These are phyloP conservation scores for Phytophthora sojae DNA, from an alignment of 352 stramenopile species.

Conservation along the genomic window DNA sequence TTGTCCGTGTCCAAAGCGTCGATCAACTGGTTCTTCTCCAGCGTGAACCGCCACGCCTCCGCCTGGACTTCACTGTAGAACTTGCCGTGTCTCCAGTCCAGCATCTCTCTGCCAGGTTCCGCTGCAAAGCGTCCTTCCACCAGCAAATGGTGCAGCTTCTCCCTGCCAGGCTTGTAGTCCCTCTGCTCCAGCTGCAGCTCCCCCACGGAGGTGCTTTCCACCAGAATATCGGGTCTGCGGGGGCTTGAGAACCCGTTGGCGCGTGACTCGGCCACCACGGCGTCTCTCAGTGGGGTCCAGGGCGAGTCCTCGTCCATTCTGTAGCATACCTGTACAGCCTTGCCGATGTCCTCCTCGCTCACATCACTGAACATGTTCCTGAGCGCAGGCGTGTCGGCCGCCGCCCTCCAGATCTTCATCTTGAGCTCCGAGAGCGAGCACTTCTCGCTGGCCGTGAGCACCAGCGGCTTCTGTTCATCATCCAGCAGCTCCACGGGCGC, in stretches of 20 bases:
- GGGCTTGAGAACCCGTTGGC: conserved; percentile 27
- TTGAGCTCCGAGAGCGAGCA: conserved; percentile 54
- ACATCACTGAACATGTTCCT: conserved; percentile 52
- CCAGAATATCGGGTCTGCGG: conserved; percentile 13
- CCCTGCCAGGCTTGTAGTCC: conserved; percentile 63
- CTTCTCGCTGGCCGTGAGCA: conserved; percentile 50
- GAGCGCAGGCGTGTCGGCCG: conserved; percentile 35
- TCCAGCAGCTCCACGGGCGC: conserved; percentile 40
- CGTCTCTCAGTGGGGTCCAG: conserved; percentile 54
- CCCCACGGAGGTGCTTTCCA: conserved; percentile 40
- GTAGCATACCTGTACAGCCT: conserved; percentile 62
- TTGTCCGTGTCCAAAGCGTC: conserved; percentile 80
- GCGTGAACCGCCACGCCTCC: conserved; percentile 66
- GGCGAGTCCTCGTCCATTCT: conserved; percentile 41
- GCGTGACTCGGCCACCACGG: conserved; percentile 24
- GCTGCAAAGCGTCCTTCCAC: conserved; percentile 55
- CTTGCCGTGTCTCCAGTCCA: conserved; percentile 58
- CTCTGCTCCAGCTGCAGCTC: conserved; percentile 64
- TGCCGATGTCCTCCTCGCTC: conserved; percentile 31
- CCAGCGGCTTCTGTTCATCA: conserved; percentile 45
- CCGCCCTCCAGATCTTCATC: conserved; percentile 47
- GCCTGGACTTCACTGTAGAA: conserved; percentile 75
- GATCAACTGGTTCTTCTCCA: conserved; percentile 65
- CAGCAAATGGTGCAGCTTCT: conserved; percentile 71
- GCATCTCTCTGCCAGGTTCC: neutral